phyloP scores from a whole-genome alignment of 108 stramenopile species.

The Cyclotella kingstonii region DNA sequence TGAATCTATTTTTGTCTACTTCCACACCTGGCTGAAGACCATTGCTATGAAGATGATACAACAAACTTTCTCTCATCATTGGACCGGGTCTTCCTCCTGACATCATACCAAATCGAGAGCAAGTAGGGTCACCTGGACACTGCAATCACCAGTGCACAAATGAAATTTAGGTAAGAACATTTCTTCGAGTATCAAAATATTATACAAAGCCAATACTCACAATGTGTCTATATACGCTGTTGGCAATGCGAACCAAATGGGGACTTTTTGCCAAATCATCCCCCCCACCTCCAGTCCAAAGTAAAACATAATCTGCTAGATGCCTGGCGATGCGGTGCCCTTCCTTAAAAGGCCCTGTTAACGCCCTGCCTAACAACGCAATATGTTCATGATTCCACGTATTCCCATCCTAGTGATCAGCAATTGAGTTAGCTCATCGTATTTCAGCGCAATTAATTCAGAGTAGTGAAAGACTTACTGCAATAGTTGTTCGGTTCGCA shows the following conservation, averaged over 20 bases:
- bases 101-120: slow-evolving; percentile 64
- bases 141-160: too few species aligned
- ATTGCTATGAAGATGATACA: slow-evolving; percentile 91
- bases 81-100: slow-evolving; percentile 58
- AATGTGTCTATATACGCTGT: slow-evolving; percentile 90
- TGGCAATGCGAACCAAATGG: slow-evolving; percentile 95
- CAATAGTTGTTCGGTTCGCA: slow-evolving; percentile 96
- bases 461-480: slow-evolving; percentile 28
- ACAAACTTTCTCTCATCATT: slow-evolving; percentile 73
- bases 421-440: too few species aligned
- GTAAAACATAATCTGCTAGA: slow-evolving; percentile 95
- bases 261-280: slow-evolving; percentile 98
- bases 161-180: too few species aligned
- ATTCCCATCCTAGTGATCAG: slow-evolving; percentile 97
- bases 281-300: slow-evolving; percentile 94
- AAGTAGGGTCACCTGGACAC: slow-evolving; percentile 90
- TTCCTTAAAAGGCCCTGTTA: slow-evolving; percentile 90
- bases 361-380: slow-evolving; percentile 89
- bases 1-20: slow-evolving; percentile 68
- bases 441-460: too few species aligned
- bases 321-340: slow-evolving; percentile 93
- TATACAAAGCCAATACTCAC: slow-evolving; percentile 5
- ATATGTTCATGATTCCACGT: slow-evolving; percentile 99
- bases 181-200: too few species aligned
- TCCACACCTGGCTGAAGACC: slow-evolving; percentile 65